Conservation (phyloP, 2,329 filamentous ascomycete species). For the Ascochyta lentis region DNA sequence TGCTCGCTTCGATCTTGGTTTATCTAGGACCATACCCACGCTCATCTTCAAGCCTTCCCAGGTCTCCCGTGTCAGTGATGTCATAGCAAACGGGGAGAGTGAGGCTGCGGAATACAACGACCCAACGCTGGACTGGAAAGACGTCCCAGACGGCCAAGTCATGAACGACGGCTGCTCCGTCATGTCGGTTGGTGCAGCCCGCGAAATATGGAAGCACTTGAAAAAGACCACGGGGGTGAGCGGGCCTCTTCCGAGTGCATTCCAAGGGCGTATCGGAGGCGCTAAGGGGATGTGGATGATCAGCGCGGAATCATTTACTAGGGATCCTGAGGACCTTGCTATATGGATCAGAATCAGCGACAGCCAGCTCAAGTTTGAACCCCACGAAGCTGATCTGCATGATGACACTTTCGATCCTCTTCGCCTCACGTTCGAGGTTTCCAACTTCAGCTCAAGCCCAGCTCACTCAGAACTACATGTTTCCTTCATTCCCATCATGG, state of each 20-base stretch:
- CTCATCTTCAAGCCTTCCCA: constrained; percentile 48
- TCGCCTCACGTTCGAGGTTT: constrained; percentile 71
- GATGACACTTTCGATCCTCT: constrained; percentile 50
- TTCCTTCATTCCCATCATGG: constrained; percentile 72
- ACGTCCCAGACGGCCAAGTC: constrained; percentile 22
- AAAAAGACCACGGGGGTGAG: constrained; percentile 63
- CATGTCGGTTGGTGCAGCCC: constrained; percentile 68
- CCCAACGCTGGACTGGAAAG: constrained; percentile 29
- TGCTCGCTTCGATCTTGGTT: constrained; percentile 51
- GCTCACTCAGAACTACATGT: constrained; percentile 66
- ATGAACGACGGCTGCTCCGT: constrained; percentile 66
- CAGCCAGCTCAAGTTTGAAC: constrained; percentile 73
- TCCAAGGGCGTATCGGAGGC: constrained; percentile 73
- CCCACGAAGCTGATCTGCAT: constrained; percentile 56
- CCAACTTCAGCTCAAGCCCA: constrained; percentile 56
- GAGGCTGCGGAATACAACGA: constrained; percentile 51
- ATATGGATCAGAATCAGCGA: constrained; percentile 70
- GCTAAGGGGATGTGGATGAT: constrained; percentile 80
- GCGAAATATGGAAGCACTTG: constrained; percentile 58
- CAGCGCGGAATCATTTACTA: constrained; percentile 57
- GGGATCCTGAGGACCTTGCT: constrained; percentile 50
- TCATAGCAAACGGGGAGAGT: constrained; percentile 35
- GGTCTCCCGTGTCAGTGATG: constrained; percentile 42
- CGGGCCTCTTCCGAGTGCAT: constrained; percentile 70
- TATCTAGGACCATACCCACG: constrained; percentile 51